These are phyloP conservation scores for Agaricus blazei DNA, from an alignment of 768 basidiomycete genomes.

Conservation along the genomic window DNA sequence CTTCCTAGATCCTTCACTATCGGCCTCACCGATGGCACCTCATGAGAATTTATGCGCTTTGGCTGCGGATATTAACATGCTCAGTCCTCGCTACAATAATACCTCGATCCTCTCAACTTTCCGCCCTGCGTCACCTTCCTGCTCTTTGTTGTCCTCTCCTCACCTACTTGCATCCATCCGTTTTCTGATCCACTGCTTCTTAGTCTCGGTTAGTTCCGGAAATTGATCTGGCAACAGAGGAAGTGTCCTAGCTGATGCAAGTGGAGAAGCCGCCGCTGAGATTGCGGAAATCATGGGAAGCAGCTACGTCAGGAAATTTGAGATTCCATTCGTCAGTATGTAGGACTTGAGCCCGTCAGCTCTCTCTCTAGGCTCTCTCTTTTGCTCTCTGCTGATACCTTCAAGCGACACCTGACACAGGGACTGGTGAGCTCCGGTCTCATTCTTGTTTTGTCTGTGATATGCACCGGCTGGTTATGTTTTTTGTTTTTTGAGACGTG, in stretches of 20 bases:
- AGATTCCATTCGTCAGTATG: slow-evolving; percentile 84
- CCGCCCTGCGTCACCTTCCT: slow-evolving; percentile 47
- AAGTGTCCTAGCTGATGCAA: slow-evolving; percentile 19
- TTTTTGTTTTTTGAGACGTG: too few relatives aligned
- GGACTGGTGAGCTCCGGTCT: too few relatives aligned
- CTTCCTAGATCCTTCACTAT: too few relatives aligned
- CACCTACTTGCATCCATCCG: slow-evolving; percentile 43
- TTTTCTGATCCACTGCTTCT: slow-evolving; percentile 28
- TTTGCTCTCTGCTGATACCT: too few relatives aligned
- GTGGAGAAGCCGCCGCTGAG: slow-evolving; percentile 73
- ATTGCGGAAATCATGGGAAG: slow-evolving; percentile 80
- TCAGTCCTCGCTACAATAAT: slow-evolving; percentile 20
- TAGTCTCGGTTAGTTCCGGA: slow-evolving; percentile 16
- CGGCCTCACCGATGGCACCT: too few relatives aligned
- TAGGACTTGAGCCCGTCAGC: slow-evolving; percentile 76
- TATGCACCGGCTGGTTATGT: too few relatives aligned
- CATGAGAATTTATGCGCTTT: too few relatives aligned
- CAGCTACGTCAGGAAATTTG: slow-evolving; percentile 90
- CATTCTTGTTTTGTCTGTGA: too few relatives aligned
- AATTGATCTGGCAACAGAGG: too few relatives aligned
- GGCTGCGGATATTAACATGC: too few relatives aligned
- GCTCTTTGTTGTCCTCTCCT: slow-evolving; percentile 7
- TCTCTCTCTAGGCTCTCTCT: too few relatives aligned
- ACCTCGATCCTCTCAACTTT: slow-evolving; percentile 68
- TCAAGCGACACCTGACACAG: too few relatives aligned